Conservation (phyloP, 129 eudicot species). For the Chrysanthemum lavandulifolium region DNA sequence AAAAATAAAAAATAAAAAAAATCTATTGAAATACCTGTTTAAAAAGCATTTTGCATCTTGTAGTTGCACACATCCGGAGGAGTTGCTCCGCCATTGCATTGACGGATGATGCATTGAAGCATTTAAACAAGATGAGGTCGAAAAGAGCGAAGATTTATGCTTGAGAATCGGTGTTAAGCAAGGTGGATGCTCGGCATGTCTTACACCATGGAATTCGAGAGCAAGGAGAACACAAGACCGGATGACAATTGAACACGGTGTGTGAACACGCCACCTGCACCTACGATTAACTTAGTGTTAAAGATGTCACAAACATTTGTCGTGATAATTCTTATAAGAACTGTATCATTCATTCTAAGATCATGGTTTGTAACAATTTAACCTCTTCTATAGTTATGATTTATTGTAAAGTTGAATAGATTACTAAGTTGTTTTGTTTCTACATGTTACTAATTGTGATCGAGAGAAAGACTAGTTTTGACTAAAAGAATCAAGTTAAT, state of each 20-base stretch:
- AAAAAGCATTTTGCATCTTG: constrained; percentile 1
- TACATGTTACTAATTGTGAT: too few relatives aligned
- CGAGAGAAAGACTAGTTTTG: constrained; percentile 48
- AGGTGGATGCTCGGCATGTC: constrained; percentile 99
- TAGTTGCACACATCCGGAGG: constrained; percentile 79
- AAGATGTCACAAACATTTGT: constrained; percentile 54
- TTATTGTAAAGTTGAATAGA: not conserved
- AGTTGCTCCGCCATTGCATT: constrained; percentile 79
- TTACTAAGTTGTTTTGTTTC: constrained; percentile 17
- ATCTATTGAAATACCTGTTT: not conserved
- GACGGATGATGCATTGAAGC: constrained; percentile 80
- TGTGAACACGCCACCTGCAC: too few relatives aligned
- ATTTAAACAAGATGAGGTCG: constrained; percentile 91
- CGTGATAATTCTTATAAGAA: constrained; percentile 45
- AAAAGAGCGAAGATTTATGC: constrained; percentile 66
- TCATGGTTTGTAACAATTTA: too few relatives aligned
- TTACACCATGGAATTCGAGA: constrained; percentile 96
- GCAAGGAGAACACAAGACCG: constrained; percentile 65
- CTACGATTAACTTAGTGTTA: too few relatives aligned
- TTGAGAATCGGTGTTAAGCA: constrained; percentile 96
- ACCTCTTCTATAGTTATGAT: too few relatives aligned
- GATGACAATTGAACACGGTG: too few relatives aligned
- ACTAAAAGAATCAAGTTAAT: constrained; percentile 26
- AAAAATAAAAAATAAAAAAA: too few relatives aligned
- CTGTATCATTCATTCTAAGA: constrained; percentile 45